Base-by-base conservation (phyloP, 306 rosid species). In the Calophaca sinica region DNA sequence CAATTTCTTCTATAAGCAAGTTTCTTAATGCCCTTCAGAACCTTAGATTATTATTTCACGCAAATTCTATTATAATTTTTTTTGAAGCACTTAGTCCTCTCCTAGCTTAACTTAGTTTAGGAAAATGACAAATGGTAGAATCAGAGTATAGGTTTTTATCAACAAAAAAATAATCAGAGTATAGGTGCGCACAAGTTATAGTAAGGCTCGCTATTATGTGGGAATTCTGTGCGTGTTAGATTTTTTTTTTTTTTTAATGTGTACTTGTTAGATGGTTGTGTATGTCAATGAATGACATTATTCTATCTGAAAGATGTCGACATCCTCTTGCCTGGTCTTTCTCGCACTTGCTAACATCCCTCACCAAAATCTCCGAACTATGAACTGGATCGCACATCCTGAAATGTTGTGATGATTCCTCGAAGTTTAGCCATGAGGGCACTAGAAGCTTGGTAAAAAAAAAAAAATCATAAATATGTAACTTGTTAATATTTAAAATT, bases 1-100 rank as follows among this genome's bases (percentile, higher is more conserved):
- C 35, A 29, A 41, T 52, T 63, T 51, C 59, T 70, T 51, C 46
- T 12, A 67, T 35, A 33, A 33, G 48, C 53, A 48, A 8, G 54
- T 78, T 53, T 49, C 7, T 48, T 51, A n/a, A 57, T 35, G 71
- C 29, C 48, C 36, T 38, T 11, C 15, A 35, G 70, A 68, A 52
- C 36, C 57, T 41, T 14, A 10, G 11, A 61, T 61, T 61, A 41
- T 29, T 14, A 4, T n/a, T 77, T 58, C 46, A 26, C 54, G 59
- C 55, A 68, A 77, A 49, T 45, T 76, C 74, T 45, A 67, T 49
- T 29, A 14, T 54, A 33, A 33, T 42, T 42, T 42, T 31, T 54
- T 39, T 54, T 9, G 62, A 29, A 53, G 48, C 11, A 29, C 58
- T 41, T 64, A 13, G 46, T 35, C 36, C 9, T 60, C 26, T 59